These are phyloP conservation scores for Mastigamoeba balamuthi DNA, from an alignment of 78 protist genomes.

Conservation along the genomic window DNA sequence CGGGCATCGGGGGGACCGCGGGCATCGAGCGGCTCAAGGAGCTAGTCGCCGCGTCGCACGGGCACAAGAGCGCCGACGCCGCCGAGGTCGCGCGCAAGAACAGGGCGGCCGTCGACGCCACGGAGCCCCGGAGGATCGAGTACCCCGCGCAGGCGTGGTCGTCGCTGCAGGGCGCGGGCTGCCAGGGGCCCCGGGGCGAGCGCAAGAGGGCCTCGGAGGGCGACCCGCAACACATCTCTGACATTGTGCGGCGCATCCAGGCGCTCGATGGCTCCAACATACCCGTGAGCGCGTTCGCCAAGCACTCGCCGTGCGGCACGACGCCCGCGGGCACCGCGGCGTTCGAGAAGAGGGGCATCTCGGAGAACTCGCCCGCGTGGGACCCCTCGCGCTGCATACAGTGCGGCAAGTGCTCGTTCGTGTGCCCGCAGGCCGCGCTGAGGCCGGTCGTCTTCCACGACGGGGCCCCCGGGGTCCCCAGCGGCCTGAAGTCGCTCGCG, in stretches of 20 bases:
- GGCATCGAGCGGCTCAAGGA: slow-evolving; percentile 49
- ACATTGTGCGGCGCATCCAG: not conserved
- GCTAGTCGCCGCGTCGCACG: slow-evolving; percentile 7
- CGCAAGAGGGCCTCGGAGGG: not conserved
- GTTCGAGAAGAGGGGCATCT: slow-evolving; percentile 43
- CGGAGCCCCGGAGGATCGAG: not conserved
- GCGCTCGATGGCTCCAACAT: too few species aligned
- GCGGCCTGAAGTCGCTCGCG: not conserved
- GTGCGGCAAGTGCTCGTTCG: slow-evolving; percentile 47
- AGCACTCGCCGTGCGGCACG: slow-evolving; percentile 4
- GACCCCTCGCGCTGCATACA: slow-evolving; percentile 28
- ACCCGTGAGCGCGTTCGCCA: not conserved
- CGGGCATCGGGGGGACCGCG: slow-evolving; percentile 32
- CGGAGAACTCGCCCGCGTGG: slow-evolving; percentile 25
- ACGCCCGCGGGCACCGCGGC: slow-evolving; percentile 26
- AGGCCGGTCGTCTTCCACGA: slow-evolving; percentile 30
- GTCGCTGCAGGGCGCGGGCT: not conserved
- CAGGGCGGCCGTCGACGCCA: not conserved
- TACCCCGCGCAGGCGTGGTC: not conserved
- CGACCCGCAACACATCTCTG: too few species aligned
- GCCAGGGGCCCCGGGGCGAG: not conserved
- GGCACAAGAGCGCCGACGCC: slow-evolving; percentile 30
- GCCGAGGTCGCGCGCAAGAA: slow-evolving; percentile 45
- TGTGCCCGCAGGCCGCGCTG: slow-evolving; percentile 62
- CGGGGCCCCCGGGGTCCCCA: not conserved